Conservation (phyloP, 192 early-diverging fungal genomes). For the Backusella tarrabulga region DNA sequence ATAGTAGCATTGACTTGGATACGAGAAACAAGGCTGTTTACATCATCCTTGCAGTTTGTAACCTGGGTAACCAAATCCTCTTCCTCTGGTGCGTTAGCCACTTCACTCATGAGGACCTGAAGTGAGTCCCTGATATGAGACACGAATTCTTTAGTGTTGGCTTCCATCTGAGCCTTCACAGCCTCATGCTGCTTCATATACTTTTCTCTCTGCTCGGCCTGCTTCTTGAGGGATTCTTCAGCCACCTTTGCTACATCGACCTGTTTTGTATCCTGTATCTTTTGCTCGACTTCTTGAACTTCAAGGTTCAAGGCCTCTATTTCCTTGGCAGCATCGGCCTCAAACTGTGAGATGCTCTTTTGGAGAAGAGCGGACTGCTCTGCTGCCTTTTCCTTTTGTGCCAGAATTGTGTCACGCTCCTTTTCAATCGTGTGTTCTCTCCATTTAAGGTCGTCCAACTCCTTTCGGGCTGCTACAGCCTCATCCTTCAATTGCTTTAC, state of each 20-base stretch:
- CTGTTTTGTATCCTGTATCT: background rate
- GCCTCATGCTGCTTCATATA: background rate
- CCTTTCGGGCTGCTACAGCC: background rate
- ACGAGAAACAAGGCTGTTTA: background rate
- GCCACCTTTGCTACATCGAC: background rate
- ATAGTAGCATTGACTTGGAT: background rate
- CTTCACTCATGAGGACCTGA: background rate
- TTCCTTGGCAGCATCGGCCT: background rate
- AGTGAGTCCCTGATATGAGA: background rate
- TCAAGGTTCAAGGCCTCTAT: background rate
- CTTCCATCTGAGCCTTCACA: background rate
- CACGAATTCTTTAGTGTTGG: background rate
- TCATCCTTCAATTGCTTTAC: constrained; percentile 10
- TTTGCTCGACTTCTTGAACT: background rate
- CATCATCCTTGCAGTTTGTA: constrained; percentile 1
- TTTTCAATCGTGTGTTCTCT: background rate
- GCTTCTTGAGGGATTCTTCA: background rate
- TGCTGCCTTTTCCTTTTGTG: background rate
- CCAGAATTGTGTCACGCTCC: constrained; percentile 1
- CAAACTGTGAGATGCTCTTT: background rate
- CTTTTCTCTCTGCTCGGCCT: background rate
- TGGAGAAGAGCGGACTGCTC: background rate
- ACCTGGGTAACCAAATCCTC: background rate
- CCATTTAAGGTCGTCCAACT: constrained; percentile 1
- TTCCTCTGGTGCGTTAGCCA: background rate